A percentile compares a stretch with the other conserved stretches of the same genome.
These are phyloP conservation scores for Diaporthe vaccinii DNA, from an alignment of 2,329 filamentous ascomycete genomes.

Conservation along the genomic window DNA sequence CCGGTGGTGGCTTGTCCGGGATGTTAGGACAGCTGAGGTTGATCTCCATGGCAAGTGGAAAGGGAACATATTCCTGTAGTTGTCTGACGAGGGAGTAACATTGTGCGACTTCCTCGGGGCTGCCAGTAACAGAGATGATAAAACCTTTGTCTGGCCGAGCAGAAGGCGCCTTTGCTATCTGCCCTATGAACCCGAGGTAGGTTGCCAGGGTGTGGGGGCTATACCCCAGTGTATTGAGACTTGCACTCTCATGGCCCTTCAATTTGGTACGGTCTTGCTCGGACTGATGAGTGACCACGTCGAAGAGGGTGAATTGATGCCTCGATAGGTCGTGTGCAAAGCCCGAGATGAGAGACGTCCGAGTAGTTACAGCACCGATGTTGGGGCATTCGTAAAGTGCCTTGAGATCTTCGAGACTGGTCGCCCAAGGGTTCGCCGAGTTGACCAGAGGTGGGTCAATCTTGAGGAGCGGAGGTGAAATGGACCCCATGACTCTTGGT, in stretches of 20 bases:
- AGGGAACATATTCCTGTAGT: constrained; percentile 52
- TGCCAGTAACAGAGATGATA: constrained; percentile 80
- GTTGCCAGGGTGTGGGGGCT: constrained; percentile 71
- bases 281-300: constrained; percentile 50
- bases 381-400: constrained; percentile 71
- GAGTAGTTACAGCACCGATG: constrained; percentile 81
- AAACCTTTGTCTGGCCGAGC: constrained; percentile 65
- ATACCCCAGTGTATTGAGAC: constrained; percentile 81
- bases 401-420: constrained; percentile 71
- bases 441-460: constrained; percentile 79
- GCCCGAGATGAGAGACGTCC: constrained; percentile 75
- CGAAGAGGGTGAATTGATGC: constrained; percentile 78
- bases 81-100: constrained; percentile 67
- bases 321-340: constrained; percentile 72
- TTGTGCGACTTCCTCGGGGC: constrained; percentile 65
- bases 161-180: constrained; percentile 54
- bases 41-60: constrained; percentile 78
- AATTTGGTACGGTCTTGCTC: constrained; percentile 35
- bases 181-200: constrained; percentile 70
- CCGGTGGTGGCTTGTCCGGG: constrained; percentile 75
- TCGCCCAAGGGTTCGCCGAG: constrained; percentile 83
- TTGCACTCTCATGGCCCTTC: constrained; percentile 53
- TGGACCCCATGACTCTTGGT: constrained; percentile 19
- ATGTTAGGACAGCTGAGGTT: constrained; percentile 88
- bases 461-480: constrained; percentile 58